Conservation (phyloP, 768 basidiomycete species). For the Coprinopsis marcescibilis region DNA sequence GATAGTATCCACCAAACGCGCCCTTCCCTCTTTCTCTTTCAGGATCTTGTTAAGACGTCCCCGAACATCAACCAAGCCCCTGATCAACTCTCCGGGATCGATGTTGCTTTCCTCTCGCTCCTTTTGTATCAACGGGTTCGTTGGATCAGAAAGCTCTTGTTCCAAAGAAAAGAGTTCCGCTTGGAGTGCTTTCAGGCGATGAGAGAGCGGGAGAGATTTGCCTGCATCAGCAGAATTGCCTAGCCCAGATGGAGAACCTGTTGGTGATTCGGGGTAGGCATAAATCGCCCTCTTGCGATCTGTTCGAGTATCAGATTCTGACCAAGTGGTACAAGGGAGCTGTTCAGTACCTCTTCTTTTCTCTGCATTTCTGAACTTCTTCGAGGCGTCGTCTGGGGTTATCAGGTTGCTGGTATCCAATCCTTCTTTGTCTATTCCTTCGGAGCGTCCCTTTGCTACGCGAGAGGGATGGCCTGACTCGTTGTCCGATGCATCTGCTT, state of each 20-base stretch:
- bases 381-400: conserved; percentile 60
- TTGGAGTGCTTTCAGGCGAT: conserved; percentile 61
- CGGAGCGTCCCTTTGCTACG: conserved; percentile 30
- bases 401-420: conserved; percentile 64
- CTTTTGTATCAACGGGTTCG: conserved; percentile 59
- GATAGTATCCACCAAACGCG: conserved; percentile 54
- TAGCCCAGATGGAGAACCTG: conserved; percentile 38
- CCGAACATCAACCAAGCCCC: conserved; percentile 71
- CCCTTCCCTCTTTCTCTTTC: conserved; percentile 60
- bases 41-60: conserved; percentile 62
- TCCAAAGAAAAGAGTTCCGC: conserved; percentile 79
- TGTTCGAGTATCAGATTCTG: conserved; percentile 16
- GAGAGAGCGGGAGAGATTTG: conserved; percentile 44
- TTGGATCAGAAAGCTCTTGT: conserved; percentile 72
- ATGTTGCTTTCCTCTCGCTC: conserved; percentile 56
- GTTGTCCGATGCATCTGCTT: conserved; percentile 63
- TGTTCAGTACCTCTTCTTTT: conserved; percentile 32
- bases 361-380: conserved; percentile 69
- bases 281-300: conserved; percentile 55
- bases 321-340: not conserved
- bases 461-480: conserved; percentile 43
- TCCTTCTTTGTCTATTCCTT: conserved; percentile 49
- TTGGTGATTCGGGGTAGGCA: conserved; percentile 63
- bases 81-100: conserved; percentile 71
- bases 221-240: conserved; percentile 24